Conservation (phyloP, 257 asterid species). For the Mitragyna speciosa region DNA sequence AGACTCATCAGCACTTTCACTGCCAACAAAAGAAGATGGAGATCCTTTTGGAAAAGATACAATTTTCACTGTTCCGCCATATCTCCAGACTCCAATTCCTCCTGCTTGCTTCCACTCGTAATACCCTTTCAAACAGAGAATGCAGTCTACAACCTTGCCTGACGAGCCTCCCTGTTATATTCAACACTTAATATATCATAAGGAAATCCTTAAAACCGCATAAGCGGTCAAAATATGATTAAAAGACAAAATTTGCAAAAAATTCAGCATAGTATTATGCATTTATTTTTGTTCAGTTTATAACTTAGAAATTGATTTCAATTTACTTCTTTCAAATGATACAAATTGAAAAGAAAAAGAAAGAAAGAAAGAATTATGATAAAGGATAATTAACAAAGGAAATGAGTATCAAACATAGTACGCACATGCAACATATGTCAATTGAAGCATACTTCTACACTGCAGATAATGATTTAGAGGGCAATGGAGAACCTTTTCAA, state of each 20-base stretch:
- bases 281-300: neutral
- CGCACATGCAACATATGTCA: neutral
- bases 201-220: conserved; percentile 18
- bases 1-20: conserved; percentile 77
- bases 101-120: conserved; percentile 88
- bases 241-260: neutral
- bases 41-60: conserved; percentile 65
- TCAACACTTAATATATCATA: neutral
- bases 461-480: neutral
- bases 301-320: neutral
- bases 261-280: neutral
- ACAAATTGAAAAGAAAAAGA: too few species aligned
- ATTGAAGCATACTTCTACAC: neutral
- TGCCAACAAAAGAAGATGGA: conserved; percentile 55
- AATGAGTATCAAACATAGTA: too few species aligned
- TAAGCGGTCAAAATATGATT: neutral
- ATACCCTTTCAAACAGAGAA: conserved; percentile 86
- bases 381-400: neutral
- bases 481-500: conserved; percentile 63
- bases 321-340: neutral
- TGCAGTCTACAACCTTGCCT: conserved; percentile 87
- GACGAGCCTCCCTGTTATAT: conserved; percentile 82
- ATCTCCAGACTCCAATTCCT: conserved; percentile 87
- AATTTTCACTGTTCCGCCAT: conserved; percentile 84
- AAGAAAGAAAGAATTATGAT: too few species aligned